Evolutionary conservation across 805 yeast species (phyloP).

Genomic region (Candida stauntonica): DNA sequence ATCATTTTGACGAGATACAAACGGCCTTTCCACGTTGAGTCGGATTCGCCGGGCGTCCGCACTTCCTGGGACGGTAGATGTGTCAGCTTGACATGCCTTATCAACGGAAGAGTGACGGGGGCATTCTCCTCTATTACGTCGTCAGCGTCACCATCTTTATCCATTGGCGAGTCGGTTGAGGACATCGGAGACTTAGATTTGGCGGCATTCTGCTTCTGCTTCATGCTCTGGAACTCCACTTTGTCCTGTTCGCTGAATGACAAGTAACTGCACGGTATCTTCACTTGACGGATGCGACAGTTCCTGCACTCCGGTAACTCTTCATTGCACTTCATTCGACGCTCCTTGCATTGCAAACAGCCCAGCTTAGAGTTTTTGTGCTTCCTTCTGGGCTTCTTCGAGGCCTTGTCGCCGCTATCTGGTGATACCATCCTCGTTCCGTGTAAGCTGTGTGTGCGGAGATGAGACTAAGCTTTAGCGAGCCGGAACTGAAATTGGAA

Average conservation of each 20-base stretch:
- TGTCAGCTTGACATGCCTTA: slow-evolving; percentile 12
- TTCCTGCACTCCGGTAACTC: slow-evolving; percentile 45
- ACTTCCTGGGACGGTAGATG: slow-evolving; percentile 12
- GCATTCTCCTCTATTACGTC: no score
- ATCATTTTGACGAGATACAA: slow-evolving; percentile 12
- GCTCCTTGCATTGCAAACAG: slow-evolving; percentile 47
- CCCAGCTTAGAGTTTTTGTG: slow-evolving; percentile 33
- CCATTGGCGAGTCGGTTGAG: slow-evolving; percentile 4
- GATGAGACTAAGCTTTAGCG: no score
- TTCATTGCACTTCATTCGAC: slow-evolving; percentile 50
- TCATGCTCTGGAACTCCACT: slow-evolving; percentile 13
- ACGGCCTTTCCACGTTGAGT: slow-evolving; percentile 4
- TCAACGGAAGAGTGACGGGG: slow-evolving; percentile 3
- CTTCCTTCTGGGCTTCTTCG: slow-evolving; percentile 20
- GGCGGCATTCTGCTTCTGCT: slow-evolving; percentile 6
- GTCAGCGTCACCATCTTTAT: not conserved
- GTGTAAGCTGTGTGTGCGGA: not conserved
- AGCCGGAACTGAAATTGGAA: no score
- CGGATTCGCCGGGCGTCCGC: slow-evolving; percentile 14
- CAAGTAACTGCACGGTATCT: slow-evolving; percentile 25
- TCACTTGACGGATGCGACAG: slow-evolving; percentile 31
- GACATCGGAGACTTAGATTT: slow-evolving; percentile 3
- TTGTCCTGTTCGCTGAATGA: slow-evolving; percentile 21
- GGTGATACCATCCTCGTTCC: no score
- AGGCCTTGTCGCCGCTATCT: slow-evolving; percentile 5